Evolutionary conservation across 139 green algal genomes (phyloP), one percentile per base, ranked within the genome.

Genomic region (Picochlorum sp.): DNA sequence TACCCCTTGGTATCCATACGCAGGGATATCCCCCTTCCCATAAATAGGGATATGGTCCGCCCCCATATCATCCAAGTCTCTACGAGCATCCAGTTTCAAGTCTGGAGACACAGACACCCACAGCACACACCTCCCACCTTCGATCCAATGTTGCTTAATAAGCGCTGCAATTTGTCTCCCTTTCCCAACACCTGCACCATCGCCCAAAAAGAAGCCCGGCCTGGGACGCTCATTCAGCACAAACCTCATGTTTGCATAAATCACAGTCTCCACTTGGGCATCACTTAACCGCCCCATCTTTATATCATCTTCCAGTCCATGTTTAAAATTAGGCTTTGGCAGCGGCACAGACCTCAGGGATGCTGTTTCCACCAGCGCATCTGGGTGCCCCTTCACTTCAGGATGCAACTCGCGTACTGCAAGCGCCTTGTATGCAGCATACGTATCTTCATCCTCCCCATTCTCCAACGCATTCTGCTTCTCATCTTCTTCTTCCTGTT

Each of bases 181-280:
- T 61, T 90, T 95, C 54, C 87, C 87, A 50, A 94, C 83, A 20
- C 87, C 85, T 14, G 87, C 86, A 50, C 87, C 86, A 55, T 94
- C 86, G 24, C 81, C 85, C 10, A 93, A 67, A 41, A 93, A 91
- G 72, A 93, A 93, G 3, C 86, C 86, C 2, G 72, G 62, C 7
- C 64, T 55, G 37, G 55, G n/a, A 18, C 57, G 44, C 6, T 54
- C 35, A 6, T 36, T 36, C 29, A 76, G 65, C 6, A 59, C 61
- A 68, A 85, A 89, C 33, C 81, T 76, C 78, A 79, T 76, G 53
- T 75, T 78, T 25, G 84, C 74, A 60, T 93, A 93, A 5, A 89
- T 32, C 24, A 88, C 57, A 3, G 77, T 81, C 69, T 93, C 85
- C 45, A 91, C 71, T 73, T 93, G 85, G 1, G 82, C 75, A 35